Percentiles rank a stretch among this genome's conserved stretches.
Conservation (phyloP, 2,329 filamentous ascomycete species). For the Immersiporthe knoxdaviesiana region DNA sequence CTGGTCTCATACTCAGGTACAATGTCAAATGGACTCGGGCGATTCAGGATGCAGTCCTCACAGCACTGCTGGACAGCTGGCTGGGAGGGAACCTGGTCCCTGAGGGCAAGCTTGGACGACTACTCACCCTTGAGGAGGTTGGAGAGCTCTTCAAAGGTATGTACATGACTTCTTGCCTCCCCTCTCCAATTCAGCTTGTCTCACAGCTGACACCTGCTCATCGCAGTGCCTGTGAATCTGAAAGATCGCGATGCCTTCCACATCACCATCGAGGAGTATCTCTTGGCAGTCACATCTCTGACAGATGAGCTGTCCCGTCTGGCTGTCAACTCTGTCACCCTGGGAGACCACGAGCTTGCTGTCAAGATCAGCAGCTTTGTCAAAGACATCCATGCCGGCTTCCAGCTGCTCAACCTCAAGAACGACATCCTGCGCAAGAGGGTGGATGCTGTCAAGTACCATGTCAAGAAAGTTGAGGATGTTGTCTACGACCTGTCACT, state of each 20-base stretch:
- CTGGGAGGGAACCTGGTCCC: constrained; percentile 69
- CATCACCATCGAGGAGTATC: constrained; percentile 95
- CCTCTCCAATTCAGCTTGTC: constrained; percentile 1
- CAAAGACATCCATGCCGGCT: constrained; percentile 93
- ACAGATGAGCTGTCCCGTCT: constrained; percentile 90
- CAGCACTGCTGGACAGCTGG: constrained; percentile 67
- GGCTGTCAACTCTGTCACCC: constrained; percentile 90
- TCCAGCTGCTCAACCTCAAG: constrained; percentile 96
- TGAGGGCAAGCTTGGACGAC: constrained; percentile 62
- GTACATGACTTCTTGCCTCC: constrained; percentile 31
- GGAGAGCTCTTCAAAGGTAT: constrained; percentile 75
- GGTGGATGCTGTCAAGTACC: constrained; percentile 94
- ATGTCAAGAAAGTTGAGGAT: constrained; percentile 97
- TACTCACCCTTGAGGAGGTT: constrained; percentile 87
- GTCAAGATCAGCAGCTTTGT: constrained; percentile 88
- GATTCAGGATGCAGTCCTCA: constrained; percentile 75
- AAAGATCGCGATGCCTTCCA: constrained; percentile 92
- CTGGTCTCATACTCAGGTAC: constrained; percentile 54
- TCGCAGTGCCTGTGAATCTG: constrained; percentile 81
- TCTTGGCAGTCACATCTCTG: constrained; percentile 82
- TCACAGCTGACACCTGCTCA: constrained; percentile 8
- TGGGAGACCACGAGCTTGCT: constrained; percentile 85
- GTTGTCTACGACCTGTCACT: constrained; percentile 95
- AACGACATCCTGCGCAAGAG: constrained; percentile 88
- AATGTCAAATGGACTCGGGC: constrained; percentile 84